Conservation (phyloP, 1,284 basidiomycete species). For the Cutaneotrichosporon curvatum region DNA sequence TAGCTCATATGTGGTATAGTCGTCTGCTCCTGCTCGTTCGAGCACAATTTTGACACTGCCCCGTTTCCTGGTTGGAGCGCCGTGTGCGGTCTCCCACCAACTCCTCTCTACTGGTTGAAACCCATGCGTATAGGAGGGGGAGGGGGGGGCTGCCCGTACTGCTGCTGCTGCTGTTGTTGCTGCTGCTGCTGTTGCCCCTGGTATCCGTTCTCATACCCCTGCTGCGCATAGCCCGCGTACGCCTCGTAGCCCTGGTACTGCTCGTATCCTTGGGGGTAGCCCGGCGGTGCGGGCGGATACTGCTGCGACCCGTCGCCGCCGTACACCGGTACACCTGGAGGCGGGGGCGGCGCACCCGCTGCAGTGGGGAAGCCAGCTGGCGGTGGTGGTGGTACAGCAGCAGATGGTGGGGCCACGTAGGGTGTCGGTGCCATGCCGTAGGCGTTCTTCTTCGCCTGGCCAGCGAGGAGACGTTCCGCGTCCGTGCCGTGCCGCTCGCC, state of each 20-base stretch:
- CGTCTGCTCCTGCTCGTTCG: too few species aligned
- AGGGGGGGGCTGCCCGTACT: constrained; percentile 24
- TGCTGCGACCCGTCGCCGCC: constrained; percentile 4
- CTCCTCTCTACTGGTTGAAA: constrained; percentile 20
- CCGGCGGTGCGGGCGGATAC: constrained; percentile 2
- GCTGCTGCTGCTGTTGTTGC: constrained; percentile 9
- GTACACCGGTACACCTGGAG: constrained; percentile 8
- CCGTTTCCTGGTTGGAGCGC: too few species aligned
- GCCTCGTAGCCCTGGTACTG: constrained; percentile 12
- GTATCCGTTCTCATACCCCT: neutral
- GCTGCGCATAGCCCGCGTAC: constrained; percentile 5
- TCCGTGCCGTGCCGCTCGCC: constrained; percentile 93
- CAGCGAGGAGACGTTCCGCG: constrained; percentile 87
- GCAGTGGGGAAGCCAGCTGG: constrained; percentile 48
- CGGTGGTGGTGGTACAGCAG: constrained; percentile 4
- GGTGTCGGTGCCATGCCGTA: constrained; percentile 15
- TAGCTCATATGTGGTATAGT: neutral
- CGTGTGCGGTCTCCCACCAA: too few species aligned
- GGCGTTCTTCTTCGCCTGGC: constrained; percentile 64
- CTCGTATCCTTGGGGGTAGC: constrained; percentile 3
- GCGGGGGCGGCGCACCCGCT: constrained; percentile 16
- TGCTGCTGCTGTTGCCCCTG: constrained; percentile 8
- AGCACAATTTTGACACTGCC: too few species aligned
- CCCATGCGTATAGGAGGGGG: constrained; percentile 41
- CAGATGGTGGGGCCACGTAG: constrained; percentile 45